Percentiles rank a stretch among this genome's conserved stretches.
Conservation (phyloP, 176 grass and related monocot genomes). For the Oryza coarctata region DNA sequence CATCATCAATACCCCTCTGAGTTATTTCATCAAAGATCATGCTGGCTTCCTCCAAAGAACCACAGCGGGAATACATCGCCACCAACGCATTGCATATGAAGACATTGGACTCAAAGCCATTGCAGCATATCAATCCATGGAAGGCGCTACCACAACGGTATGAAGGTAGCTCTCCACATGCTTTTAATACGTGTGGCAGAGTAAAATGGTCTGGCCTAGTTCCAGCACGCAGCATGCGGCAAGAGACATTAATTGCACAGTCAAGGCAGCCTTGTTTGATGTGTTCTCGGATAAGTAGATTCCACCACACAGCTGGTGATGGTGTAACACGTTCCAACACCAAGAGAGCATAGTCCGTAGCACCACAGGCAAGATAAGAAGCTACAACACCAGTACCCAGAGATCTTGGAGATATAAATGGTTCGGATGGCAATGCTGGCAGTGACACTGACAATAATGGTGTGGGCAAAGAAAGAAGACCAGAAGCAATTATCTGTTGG, state of each 20-base stretch:
- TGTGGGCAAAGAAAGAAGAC: conserved; percentile 43
- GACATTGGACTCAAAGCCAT: conserved; percentile 69
- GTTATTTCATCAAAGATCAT: conserved; percentile 73
- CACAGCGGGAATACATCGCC: conserved; percentile 68
- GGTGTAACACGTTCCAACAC: conserved; percentile 55
- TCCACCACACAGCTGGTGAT: conserved; percentile 70
- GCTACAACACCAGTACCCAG: conserved; percentile 42
- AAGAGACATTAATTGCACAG: conserved; percentile 49
- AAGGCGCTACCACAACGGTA: conserved; percentile 57
- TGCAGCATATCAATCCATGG: conserved; percentile 67
- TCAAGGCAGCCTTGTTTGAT: conserved; percentile 65
- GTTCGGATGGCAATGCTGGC: conserved; percentile 34
- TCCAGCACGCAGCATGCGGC: conserved; percentile 63
- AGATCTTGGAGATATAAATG: conserved; percentile 41
- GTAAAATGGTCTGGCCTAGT: conserved; percentile 72
- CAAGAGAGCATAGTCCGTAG: conserved; percentile 38
- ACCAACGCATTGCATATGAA: conserved; percentile 80
- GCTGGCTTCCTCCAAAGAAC: conserved; percentile 57
- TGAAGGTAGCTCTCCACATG: conserved; percentile 74
- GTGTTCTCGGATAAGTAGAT: conserved; percentile 57
- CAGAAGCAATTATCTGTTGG: conserved; percentile 43
- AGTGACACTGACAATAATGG: conserved; percentile 33
- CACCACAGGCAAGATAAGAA: conserved; percentile 43
- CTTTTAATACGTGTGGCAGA: conserved; percentile 72
- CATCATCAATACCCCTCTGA: conserved; percentile 72